These are phyloP conservation scores for Silene noctiflora DNA, from an alignment of 179 eudicot genomes.

Conservation along the genomic window DNA sequence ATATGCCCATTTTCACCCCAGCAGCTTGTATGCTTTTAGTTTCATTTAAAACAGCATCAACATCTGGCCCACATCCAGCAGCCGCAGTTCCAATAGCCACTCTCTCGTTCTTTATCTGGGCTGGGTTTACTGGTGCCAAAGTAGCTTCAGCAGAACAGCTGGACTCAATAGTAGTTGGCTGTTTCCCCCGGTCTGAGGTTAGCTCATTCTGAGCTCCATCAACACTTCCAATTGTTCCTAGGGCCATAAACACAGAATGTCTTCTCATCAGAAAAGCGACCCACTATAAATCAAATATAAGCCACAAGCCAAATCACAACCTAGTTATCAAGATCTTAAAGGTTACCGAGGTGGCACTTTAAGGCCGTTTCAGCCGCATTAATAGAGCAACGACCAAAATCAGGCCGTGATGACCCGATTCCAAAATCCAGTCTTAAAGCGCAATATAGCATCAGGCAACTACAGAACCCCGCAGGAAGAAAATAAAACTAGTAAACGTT, in stretches of 20 bases:
- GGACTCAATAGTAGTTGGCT: constrained; percentile 42
- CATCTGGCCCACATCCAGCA: constrained; percentile 34
- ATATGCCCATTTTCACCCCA: constrained; percentile 30
- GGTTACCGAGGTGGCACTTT: neutral
- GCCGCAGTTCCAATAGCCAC: constrained; percentile 38
- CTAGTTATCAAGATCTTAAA: neutral
- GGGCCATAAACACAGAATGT: constrained; percentile 14
- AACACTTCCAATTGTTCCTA: constrained; percentile 34
- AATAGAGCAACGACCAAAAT: neutral
- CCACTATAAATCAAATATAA: neutral
- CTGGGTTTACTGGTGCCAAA: constrained; percentile 39
- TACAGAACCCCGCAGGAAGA: neutral
- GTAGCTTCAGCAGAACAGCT: constrained; percentile 41
- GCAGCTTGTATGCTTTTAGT: constrained; percentile 34
- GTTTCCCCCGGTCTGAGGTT: constrained; percentile 57
- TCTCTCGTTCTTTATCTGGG: constrained; percentile 40
- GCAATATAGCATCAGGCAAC: neutral
- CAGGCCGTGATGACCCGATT: neutral
- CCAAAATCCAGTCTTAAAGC: neutral
- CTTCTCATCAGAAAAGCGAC: neutral
- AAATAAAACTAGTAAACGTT: neutral
- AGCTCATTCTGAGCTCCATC: constrained; percentile 64
- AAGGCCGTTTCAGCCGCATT: neutral
- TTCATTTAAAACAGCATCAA: constrained; percentile 37
- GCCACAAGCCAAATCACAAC: neutral